Base-by-base conservation (phyloP, 1,284 basidiomycete species). In the Exsudoporus floridanus region DNA sequence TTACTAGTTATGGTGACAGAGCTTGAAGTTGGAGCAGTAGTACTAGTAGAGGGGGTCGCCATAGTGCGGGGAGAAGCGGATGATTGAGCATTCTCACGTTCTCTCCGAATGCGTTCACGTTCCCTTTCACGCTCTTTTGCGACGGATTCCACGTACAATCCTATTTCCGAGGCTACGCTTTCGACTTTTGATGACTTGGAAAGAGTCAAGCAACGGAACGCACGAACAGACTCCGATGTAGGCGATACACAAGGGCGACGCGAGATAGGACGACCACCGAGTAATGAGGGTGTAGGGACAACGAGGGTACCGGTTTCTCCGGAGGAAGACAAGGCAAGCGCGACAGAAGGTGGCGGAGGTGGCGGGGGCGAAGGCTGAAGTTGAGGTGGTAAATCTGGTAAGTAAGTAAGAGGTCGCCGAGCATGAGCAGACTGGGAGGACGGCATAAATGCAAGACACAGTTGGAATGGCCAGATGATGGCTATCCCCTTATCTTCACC, bases 401-500 rank as follows among this genome's bases (percentile, higher is more conserved):
- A 73, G 59, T 78, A 77, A 18, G 76, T 62, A 21, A 88, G 72
- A 21, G 74, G 71, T 16, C 71, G 70, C n/a, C 78, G 76, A 27
- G 71, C 69, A 53, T 74, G 70, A 7, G 60, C 51, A 23, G 74
- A 70, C 25, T 70, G 66, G 14, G 77, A 73, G 43, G 65, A 63
- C 0, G 77, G 69, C 31, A 70, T 67, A 55, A 78, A 82, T 0
- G 77, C 70, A 31, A 88, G 67, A 59, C 82, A 85, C 6, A 90
- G 78, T 4, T 73, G 68, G 2, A 77, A 69, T 0, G 88, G 88
- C 75, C 88, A 90, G 54, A 90, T 81, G 42, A 87, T 73, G n/a
- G 79, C 74, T 40, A 88, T 72, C 2, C 88, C 88, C 61, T 89
- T 90, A 56, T 87, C 84, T 65, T 88, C 87, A 30, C 86, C 87